These are phyloP conservation scores for Myxozyma melibiosi DNA, from an alignment of 805 yeast species.

Conservation along the genomic window DNA sequence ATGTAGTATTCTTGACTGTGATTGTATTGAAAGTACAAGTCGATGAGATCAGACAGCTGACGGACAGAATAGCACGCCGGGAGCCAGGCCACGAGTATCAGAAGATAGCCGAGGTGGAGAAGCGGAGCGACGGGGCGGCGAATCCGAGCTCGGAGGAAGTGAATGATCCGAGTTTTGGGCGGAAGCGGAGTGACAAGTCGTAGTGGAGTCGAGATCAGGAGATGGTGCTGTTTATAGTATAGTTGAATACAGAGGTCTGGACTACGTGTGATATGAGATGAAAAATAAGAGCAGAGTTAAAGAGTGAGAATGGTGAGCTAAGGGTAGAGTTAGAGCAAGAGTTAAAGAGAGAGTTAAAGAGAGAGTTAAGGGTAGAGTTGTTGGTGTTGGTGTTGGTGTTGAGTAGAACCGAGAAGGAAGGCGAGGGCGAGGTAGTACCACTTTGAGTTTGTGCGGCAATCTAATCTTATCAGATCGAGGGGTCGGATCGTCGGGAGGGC, in stretches of 20 bases:
- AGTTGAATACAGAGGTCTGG: too few relatives aligned
- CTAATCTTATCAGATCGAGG: constrained; percentile 10
- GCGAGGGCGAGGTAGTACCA: background rate
- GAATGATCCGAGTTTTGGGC: constrained; percentile 29
- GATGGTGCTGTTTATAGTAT: too few relatives aligned
- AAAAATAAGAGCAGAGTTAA: too few relatives aligned
- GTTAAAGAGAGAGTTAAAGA: too few relatives aligned
- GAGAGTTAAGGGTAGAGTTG: too few relatives aligned
- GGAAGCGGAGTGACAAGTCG: constrained; percentile 5
- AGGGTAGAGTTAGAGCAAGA: too few relatives aligned
- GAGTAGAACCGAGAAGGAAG: background rate
- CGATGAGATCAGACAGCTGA: background rate
- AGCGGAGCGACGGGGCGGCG: constrained; percentile 29
- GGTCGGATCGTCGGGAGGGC: too few relatives aligned
- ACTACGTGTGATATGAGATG: too few relatives aligned
- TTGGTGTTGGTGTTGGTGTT: too few relatives aligned
- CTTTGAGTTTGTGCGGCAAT: background rate
- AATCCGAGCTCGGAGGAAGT: constrained; percentile 30
- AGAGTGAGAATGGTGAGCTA: too few relatives aligned
- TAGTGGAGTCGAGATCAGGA: background rate
- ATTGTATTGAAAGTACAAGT: background rate
- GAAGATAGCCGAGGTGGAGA: constrained; percentile 30
- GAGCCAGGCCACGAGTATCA: constrained; percentile 26
- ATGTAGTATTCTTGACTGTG: background rate
- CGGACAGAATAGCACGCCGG: constrained; percentile 3